Conservation (phyloP, 495 filamentous ascomycete species). For the Aspergillus bertholletiae region DNA sequence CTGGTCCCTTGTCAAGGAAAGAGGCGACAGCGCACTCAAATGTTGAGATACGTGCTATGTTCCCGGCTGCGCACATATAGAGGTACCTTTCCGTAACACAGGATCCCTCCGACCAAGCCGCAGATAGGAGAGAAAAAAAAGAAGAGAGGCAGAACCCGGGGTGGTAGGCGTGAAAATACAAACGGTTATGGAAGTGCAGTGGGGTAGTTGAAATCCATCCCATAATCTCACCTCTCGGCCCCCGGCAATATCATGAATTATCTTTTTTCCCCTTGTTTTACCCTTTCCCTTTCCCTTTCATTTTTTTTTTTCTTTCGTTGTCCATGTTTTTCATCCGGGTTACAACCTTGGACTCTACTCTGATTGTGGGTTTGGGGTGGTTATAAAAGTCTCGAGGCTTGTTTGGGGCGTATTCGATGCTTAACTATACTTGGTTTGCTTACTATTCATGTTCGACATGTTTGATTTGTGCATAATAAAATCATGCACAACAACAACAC, state of each 20-base stretch:
- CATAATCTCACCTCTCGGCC: slow-evolving; percentile 19
- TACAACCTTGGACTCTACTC: slow-evolving; percentile 4
- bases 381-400: slow-evolving; percentile 19
- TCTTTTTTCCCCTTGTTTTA: slow-evolving; percentile 18
- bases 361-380: slow-evolving; percentile 15
- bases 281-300: slow-evolving; percentile 10
- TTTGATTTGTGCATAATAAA: slow-evolving; percentile 13
- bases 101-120: background rate
- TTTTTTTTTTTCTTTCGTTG: slow-evolving; percentile 2
- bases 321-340: slow-evolving; percentile 10
- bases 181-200: background rate
- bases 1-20: slow-evolving; percentile 4
- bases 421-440: slow-evolving; percentile 12
- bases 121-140: background rate
- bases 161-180: background rate
- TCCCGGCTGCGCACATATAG: slow-evolving; percentile 1
- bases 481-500: slow-evolving; percentile 10
- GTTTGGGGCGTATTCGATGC: slow-evolving; percentile 16
- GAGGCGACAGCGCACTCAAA: background rate
- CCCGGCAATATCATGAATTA: slow-evolving; percentile 11
- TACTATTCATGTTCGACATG: slow-evolving; percentile 10
- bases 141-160: background rate
- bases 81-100: background rate
- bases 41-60: slow-evolving; percentile 8
- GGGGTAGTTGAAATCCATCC: background rate